phyloP scores from a whole-genome alignment of 129 eudicot genomes.

The Deinandra increscens region DNA sequence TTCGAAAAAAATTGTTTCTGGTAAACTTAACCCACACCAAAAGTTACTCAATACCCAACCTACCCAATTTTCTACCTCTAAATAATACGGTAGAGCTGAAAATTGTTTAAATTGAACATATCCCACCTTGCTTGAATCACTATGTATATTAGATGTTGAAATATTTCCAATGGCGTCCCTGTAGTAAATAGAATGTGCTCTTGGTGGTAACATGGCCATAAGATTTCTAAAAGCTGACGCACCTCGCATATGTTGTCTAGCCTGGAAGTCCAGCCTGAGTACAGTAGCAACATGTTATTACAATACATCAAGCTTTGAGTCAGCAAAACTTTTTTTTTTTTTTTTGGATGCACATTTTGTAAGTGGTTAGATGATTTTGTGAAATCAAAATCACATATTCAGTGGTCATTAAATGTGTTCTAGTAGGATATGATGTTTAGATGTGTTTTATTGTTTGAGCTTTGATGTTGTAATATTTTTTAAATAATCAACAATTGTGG shows the following conservation, averaged over 20 bases:
- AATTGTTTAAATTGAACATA: not conserved
- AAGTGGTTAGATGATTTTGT: not conserved
- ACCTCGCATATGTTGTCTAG: conserved; percentile 64
- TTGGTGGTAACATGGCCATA: conserved; percentile 73
- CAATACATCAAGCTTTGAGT: conserved; percentile 14
- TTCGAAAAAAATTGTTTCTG: not conserved
- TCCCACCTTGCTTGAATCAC: conserved; percentile 68
- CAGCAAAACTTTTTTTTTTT: not conserved
- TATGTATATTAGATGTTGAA: conserved; percentile 78
- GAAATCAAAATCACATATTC: not conserved
- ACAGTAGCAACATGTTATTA: conserved; percentile 11
- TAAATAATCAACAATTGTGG: not conserved
- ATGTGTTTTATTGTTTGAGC: not conserved
- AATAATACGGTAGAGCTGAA: not conserved
- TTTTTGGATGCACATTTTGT: not conserved
- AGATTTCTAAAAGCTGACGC: conserved; percentile 74
- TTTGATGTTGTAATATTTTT: not conserved
- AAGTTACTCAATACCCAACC: not conserved
- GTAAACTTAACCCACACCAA: not conserved
- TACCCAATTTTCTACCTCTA: not conserved
- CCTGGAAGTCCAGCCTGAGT: conserved; percentile 82
- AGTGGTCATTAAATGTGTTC: not conserved
- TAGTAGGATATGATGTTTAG: not conserved
- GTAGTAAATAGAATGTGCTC: conserved; percentile 93
- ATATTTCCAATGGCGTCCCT: conserved; percentile 96